These are phyloP conservation scores for Trichophyton rubrum DNA, from an alignment of 2,329 filamentous ascomycete species.

Conservation along the genomic window DNA sequence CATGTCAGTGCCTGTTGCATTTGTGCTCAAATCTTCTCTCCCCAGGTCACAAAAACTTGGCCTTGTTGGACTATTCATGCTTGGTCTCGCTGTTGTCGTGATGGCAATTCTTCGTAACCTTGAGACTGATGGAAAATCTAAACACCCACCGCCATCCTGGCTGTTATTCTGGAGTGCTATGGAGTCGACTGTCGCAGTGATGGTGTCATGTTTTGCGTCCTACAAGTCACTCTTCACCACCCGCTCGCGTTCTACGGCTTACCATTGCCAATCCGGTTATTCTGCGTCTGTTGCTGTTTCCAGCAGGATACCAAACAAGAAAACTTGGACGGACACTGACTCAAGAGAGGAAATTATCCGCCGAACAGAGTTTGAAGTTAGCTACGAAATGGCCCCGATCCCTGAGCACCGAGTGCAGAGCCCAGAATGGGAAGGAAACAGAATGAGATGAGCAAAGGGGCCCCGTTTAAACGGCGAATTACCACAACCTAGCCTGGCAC, in stretches of 20 bases:
- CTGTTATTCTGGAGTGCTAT: constrained; percentile 11
- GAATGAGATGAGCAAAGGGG: not conserved
- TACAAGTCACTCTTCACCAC: constrained; percentile 11
- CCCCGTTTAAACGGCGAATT: too few relatives aligned
- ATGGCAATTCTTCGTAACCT: constrained; percentile 11
- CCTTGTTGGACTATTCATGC: constrained; percentile 10
- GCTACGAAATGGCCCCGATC: constrained; percentile 7
- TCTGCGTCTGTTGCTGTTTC: constrained; percentile 6
- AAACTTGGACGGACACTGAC: constrained; percentile 8
- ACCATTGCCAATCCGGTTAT: not conserved
- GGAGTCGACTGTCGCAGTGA: constrained; percentile 10
- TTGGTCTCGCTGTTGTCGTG: constrained; percentile 9
- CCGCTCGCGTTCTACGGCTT: constrained; percentile 4
- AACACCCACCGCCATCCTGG: constrained; percentile 10
- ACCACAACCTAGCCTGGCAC: not conserved
- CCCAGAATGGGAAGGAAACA: not conserved
- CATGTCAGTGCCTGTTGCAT: constrained; percentile 10
- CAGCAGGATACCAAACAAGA: not conserved
- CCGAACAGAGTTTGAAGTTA: constrained; percentile 11
- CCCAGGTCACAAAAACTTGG: constrained; percentile 9
- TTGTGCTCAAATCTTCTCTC: constrained; percentile 9
- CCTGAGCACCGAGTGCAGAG: not conserved
- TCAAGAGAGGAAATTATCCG: constrained; percentile 11
- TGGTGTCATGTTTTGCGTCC: constrained; percentile 11
- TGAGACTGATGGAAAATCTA: constrained; percentile 6